phyloP scores from a whole-genome alignment of 495 filamentous ascomycete genomes.

The Tuber melanosporum region DNA sequence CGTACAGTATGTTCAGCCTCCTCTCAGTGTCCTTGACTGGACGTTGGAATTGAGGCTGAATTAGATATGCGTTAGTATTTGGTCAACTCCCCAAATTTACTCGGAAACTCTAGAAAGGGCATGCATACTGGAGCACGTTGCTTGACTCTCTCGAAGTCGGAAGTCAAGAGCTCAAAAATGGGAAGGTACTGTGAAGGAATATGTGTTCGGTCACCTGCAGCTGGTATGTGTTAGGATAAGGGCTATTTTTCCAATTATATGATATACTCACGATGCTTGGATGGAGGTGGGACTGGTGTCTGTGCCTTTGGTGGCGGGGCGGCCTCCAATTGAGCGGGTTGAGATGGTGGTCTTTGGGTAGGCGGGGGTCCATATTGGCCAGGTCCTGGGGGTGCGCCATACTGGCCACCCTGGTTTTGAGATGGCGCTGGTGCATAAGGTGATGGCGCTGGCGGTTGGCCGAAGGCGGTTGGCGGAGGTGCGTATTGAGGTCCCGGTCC shows the following conservation, averaged over 20 bases:
- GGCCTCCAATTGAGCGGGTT: constrained; percentile 47
- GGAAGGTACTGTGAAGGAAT: constrained; percentile 69
- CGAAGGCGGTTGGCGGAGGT: constrained; percentile 57
- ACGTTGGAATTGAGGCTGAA: constrained; percentile 58
- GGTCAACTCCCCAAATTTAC: not conserved
- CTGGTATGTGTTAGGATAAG: constrained; percentile 44
- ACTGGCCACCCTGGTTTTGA: constrained; percentile 38
- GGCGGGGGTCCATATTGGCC: constrained; percentile 34
- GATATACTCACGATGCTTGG: constrained; percentile 61
- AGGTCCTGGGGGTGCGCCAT: constrained; percentile 43
- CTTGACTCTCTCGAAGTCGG: constrained; percentile 83
- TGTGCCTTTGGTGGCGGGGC: constrained; percentile 50
- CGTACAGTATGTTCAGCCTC: constrained; percentile 81
- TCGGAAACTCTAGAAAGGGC: not conserved
- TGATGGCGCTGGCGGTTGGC: constrained; percentile 44
- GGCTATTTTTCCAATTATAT: not conserved
- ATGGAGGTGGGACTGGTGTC: constrained; percentile 46
- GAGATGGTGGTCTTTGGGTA: constrained; percentile 16
- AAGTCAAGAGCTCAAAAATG: constrained; percentile 71
- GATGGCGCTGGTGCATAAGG: constrained; percentile 47
- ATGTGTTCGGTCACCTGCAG: constrained; percentile 80
- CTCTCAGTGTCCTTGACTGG: constrained; percentile 92
- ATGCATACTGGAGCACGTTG: constrained; percentile 58
- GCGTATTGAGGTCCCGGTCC: constrained; percentile 78
- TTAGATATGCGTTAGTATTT: constrained; percentile 3